These are phyloP conservation scores for Myrica gale DNA, from an alignment of 306 rosid species.

Conservation along the genomic window DNA sequence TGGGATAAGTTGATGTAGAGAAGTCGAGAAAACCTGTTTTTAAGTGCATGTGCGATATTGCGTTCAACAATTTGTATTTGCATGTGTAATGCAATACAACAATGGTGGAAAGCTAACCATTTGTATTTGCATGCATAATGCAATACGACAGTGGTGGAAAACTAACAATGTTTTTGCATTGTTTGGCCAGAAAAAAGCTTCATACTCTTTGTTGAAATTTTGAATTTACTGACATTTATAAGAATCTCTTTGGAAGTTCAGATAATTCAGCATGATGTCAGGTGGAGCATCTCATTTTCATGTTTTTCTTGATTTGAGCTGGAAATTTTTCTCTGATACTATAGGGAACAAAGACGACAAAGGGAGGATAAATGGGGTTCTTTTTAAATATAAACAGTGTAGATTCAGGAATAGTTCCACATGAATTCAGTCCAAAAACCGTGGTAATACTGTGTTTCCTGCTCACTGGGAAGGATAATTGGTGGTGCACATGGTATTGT, in stretches of 20 bases:
- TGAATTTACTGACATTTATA: not conserved
- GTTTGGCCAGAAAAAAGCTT: not conserved
- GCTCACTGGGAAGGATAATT: not conserved
- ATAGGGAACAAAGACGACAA: not conserved
- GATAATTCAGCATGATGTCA: not conserved
- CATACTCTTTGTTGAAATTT: not conserved
- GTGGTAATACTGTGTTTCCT: not conserved
- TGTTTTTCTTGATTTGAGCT: not conserved
- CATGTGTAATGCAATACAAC: not conserved
- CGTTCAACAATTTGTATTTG: not conserved
- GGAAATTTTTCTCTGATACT: not conserved
- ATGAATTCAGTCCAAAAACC: not conserved
- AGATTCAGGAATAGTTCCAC: not conserved
- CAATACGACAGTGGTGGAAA: not conserved
- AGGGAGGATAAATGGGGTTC: not conserved
- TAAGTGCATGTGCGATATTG: not conserved
- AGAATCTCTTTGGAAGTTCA: not conserved
- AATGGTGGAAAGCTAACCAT: not conserved
- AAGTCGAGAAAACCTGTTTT: not conserved
- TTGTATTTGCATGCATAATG: not conserved
- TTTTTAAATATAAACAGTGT: not conserved
- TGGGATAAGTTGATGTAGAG: not conserved
- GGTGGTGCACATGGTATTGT: slow-evolving; percentile 3
- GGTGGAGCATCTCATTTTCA: not conserved
- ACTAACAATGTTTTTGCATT: not conserved